Base-by-base conservation (phyloP, 768 basidiomycete species). In the Podaxis mareebaensis region DNA sequence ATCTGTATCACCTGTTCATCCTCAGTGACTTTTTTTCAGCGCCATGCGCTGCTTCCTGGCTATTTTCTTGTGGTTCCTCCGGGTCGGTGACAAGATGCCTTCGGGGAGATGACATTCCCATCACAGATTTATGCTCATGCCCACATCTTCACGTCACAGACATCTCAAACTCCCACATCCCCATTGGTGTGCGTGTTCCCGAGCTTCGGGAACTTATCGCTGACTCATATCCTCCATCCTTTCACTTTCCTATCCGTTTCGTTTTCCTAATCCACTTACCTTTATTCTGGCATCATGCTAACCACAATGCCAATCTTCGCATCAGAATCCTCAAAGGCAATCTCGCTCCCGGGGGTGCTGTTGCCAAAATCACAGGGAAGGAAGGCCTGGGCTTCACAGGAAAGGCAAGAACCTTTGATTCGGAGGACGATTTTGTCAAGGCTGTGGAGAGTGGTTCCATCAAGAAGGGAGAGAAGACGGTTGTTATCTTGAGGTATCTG, bases 341-440 rank as follows among this genome's bases (percentile, higher is more conserved):
- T 74, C 85, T 98, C 28, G 95, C 95, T 0, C 95, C 95, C 13
- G 93, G 93, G 26, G 95, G 96, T 51, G 93, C 95, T n/a, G 94
- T 98, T 28, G 91, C 93, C 39, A 98, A 98, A 78, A 94, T 97
- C 67, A 97, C 95, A 7, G 95, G 95, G 55, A 98, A 98, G 75
- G 95, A 98, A 75, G 95, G 96, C 0, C 78, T 96, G 48, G 80
- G 81, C 7, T 97, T 97, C 77, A 88, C 87, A 7, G 97, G 97
- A 57, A 95, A 91, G 76, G 96, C 96, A 44, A 89, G 95, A 67
- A 85, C 90, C 2, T 99, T 99, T 73, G 94, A 99, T 73, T 85
- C 85, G 20, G 97, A 99, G 74, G 90, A 89, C 65, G 92, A 85
- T 59, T 95, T 99, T 68, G 84, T 91, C 66, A 83, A 84, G 65